Conservation (phyloP, 441 rosid species). For the Gossypium davidsonii region DNA sequence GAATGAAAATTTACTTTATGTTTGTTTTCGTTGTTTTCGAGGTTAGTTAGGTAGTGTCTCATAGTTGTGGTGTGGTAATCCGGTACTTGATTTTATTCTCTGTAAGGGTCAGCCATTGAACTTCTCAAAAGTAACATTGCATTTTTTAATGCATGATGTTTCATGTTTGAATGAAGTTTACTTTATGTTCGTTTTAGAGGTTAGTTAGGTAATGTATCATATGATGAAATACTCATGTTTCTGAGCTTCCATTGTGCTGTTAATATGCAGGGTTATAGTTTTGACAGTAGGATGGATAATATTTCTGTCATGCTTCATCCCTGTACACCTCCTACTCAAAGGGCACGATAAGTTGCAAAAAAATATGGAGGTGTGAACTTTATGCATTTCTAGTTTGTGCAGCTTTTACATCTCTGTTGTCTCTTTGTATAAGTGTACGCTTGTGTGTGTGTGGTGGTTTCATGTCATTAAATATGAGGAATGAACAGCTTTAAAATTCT, state of each 20-base stretch:
- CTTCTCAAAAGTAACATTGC: neutral
- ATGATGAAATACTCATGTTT: neutral
- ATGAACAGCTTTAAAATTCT: neutral
- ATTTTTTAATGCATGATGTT: neutral
- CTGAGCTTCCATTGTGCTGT: slow-evolving; percentile 5
- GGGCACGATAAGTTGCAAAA: slow-evolving; percentile 73
- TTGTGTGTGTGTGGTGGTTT: neutral
- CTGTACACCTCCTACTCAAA: slow-evolving; percentile 65
- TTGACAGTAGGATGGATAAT: slow-evolving; percentile 84
- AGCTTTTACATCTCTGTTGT: neutral
- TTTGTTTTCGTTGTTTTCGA: neutral
- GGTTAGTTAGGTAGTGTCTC: neutral
- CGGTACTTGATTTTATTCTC: slow-evolving; percentile 83
- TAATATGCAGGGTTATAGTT: slow-evolving; percentile 55
- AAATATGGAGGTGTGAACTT: slow-evolving; percentile 58
- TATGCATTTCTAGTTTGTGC: neutral
- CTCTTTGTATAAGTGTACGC: neutral
- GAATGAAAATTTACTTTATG: neutral
- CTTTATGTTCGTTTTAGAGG: neutral
- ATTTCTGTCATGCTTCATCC: slow-evolving; percentile 71
- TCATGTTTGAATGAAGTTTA: neutral
- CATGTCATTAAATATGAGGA: neutral
- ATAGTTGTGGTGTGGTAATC: slow-evolving; percentile 60
- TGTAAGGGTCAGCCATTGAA: slow-evolving; percentile 33
- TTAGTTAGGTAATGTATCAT: neutral